Evolutionary conservation across 345 rosid species (phyloP).

Genomic region (Pistacia integerrima): DNA sequence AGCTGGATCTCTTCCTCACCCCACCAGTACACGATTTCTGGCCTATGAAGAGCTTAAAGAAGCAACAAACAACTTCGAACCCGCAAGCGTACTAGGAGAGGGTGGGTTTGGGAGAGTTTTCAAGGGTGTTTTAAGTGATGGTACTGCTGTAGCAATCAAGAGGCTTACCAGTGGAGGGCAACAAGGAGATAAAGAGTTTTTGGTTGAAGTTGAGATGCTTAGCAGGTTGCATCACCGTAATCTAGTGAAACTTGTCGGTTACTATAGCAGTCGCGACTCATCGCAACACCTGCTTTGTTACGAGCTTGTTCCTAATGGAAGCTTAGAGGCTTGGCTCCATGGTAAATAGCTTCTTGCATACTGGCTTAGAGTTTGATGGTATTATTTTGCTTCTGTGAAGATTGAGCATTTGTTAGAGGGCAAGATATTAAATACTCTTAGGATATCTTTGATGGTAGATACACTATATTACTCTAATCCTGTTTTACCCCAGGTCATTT

Average conservation of each 20-base stretch:
- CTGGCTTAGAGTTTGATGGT: slow-evolving; percentile 4
- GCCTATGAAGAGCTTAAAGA: slow-evolving; percentile 94
- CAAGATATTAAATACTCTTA: background rate
- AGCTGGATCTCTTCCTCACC: slow-evolving; percentile 77
- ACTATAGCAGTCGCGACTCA: slow-evolving; percentile 84
- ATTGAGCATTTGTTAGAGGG: background rate
- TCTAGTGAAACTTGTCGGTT: slow-evolving; percentile 98
- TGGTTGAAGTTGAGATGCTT: slow-evolving; percentile 99
- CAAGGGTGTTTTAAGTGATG: slow-evolving; percentile 95
- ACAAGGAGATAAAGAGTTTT: slow-evolving; percentile 94
- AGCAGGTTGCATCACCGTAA: slow-evolving; percentile 99
- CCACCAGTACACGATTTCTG: slow-evolving; percentile 83
- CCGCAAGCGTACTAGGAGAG: slow-evolving; percentile 88
- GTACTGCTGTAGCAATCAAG: slow-evolving; percentile 98
- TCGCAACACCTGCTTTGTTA: slow-evolving; percentile 92
- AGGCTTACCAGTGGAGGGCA: slow-evolving; percentile 90
- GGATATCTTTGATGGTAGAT: slow-evolving; percentile 6
- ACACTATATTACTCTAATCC: slow-evolving; percentile 11
- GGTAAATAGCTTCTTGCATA: slow-evolving; percentile 47
- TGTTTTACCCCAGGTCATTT: slow-evolving; percentile 68
- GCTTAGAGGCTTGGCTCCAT: slow-evolving; percentile 97
- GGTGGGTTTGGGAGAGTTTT: slow-evolving; percentile 99
- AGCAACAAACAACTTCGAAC: slow-evolving; percentile 90
- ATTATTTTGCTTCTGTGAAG: slow-evolving; percentile 8
- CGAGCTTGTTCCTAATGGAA: slow-evolving; percentile 98